Base-by-base conservation (phyloP, 257 asterid genomes). In the Ilex asprella region DNA sequence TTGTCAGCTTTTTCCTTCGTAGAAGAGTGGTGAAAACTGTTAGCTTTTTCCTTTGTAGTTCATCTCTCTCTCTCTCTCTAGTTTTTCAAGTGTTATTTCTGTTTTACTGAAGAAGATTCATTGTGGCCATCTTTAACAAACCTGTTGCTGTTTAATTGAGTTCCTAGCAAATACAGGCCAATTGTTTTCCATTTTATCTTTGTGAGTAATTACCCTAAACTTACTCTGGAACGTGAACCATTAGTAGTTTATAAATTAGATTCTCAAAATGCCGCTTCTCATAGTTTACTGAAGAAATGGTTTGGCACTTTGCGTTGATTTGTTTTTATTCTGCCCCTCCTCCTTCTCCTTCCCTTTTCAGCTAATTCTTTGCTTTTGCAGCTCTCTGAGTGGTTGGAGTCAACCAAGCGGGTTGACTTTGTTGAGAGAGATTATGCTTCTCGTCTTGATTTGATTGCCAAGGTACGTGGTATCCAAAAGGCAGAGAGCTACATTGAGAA, bases 311-410 rank as follows among this genome's bases (percentile, higher is more conserved):
- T 4, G 2, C 2, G 41, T 35, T 35, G 27, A 35, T 35, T 35
- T 35, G 7, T 35, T 8, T 35, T 35, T 8, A 0, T 4, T 8
- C 41, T 35, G 41, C 41, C 41, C 41, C 41, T 8, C 41, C 5
- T 8, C 41, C 41, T 35, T 8, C 41, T 1, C 41, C 41, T 35
- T 35, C 41, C 41, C 8, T 49, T 49, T 12, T 49, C 54, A 11
- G 14, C 54, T 49, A 15, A 49, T 1, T 49, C 54, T 6, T 49
- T 49, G 54, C 46, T 70, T 63, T 71, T 81, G 69, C 90, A 87
- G 96, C 72, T 91, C 29, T 85, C 88, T 2, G 88, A 87, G 67
- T 91, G 96, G 91, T 52, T 79, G 78, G 83, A 84, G 73, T 73
- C 78, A 41, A 71, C 35, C 2, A 75, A 75, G 43, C 75, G 59